Evolutionary conservation across 129 eudicot genomes (phyloP), one percentile per base, ranked within the genome.

Genomic region (sunflower (Helianthus annuus)): DNA sequence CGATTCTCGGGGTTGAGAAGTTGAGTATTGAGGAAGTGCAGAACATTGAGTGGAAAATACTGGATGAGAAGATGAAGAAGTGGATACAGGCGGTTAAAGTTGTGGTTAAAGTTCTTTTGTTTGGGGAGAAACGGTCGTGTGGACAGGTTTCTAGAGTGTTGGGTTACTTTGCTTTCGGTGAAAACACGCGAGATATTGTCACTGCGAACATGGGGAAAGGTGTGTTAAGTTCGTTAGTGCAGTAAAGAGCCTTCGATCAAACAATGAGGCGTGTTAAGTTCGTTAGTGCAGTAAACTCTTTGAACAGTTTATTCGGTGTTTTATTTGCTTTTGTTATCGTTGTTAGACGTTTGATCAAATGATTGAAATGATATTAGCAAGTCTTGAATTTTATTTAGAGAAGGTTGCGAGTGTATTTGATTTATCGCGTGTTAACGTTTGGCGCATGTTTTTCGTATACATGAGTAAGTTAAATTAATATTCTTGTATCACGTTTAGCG

Each of bases 11-110:
- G 15, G 90, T 87, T 52, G 98, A 93, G 56, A 90, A 78, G 76
- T 16, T 85, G 75, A 89, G 97, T 77, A 89, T 93, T 68, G 98
- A 93, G 85, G 98, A 93, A 54, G 97, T 93, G 6, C 97, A 87
- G 81, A 93, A 82, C 88, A 85, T 89, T 60, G 98, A 93, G 59
- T 93, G 97, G 97, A 80, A 57, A 13, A 53, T 65, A 3, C 62
- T 93, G 85, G 97, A 92, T 74, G 96, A 89, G 53, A 92, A 87
- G 65, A 92, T 92, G 22, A 92, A 85, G 85, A 89, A 87, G 49
- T 92, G 98, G 98, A 77, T 92, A 74, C 85, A 83, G 36, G 95
- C 22, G 22, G 22, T 19, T 19, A 19, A 19, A 19, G 22, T 19
- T 19, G 22, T 92, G 42, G 87, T 85, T 22, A 84, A 87, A 55